phyloP scores from a whole-genome alignment of 768 basidiomycete species.

The Amanita fuliginea region DNA sequence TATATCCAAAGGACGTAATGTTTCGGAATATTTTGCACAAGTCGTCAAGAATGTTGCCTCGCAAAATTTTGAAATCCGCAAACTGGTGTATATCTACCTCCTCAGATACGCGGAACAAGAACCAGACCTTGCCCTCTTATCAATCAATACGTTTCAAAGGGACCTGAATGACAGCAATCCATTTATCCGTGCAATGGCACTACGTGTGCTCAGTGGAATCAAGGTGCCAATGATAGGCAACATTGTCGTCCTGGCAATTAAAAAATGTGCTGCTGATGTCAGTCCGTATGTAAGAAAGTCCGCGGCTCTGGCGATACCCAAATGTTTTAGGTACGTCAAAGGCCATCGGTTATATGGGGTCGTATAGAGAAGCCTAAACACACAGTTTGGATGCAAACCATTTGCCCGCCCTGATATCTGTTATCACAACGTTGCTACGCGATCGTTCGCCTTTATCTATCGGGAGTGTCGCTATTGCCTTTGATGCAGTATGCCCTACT shows the following conservation, averaged over 20 bases:
- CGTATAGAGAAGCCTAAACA: neutral
- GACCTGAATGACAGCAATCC: slow-evolving; percentile 89
- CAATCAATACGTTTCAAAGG: slow-evolving; percentile 98
- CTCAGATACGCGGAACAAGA: slow-evolving; percentile 88
- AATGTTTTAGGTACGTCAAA: slow-evolving; percentile 52
- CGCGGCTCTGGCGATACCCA: slow-evolving; percentile 82
- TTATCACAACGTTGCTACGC: slow-evolving; percentile 51
- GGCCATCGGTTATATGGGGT: neutral
- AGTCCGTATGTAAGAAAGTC: slow-evolving; percentile 95
- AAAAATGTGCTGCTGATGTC: slow-evolving; percentile 83
- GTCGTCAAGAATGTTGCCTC: slow-evolving; percentile 97
- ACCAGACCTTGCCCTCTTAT: slow-evolving; percentile 89
- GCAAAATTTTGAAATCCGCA: slow-evolving; percentile 85
- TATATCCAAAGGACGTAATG: slow-evolving; percentile 86
- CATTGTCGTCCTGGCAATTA: slow-evolving; percentile 79
- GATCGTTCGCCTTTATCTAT: slow-evolving; percentile 83
- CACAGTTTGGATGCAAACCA: slow-evolving; percentile 66
- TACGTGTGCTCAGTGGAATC: slow-evolving; percentile 88
- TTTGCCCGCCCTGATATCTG: slow-evolving; percentile 55
- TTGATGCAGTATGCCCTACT: slow-evolving; percentile 78
- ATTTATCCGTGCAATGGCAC: slow-evolving; percentile 91
- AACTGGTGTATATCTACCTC: slow-evolving; percentile 97
- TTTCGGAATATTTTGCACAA: slow-evolving; percentile 89
- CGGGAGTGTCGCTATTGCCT: slow-evolving; percentile 79
- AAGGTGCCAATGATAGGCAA: slow-evolving; percentile 81